These are phyloP conservation scores for Ambrosia trifida DNA, from an alignment of 129 eudicot genomes.

Conservation along the genomic window DNA sequence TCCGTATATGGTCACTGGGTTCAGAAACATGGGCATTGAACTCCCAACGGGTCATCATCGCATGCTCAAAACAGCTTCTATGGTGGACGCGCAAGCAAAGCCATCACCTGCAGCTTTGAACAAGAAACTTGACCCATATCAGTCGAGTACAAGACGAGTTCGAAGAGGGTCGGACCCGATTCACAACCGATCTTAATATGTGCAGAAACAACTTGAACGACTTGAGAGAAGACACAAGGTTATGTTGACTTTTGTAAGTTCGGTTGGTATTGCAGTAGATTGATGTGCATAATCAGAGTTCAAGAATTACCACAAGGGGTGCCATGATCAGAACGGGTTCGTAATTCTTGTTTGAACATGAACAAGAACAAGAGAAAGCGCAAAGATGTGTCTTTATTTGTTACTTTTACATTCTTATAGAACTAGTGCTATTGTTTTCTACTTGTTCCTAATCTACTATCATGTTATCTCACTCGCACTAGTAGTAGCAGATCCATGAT, in stretches of 20 bases:
- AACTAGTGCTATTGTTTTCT: conserved; percentile 35
- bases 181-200: conserved; percentile 68
- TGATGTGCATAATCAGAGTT: conserved; percentile 45
- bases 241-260: conserved; percentile 26
- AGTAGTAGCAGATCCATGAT: not conserved
- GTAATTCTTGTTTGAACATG: conserved; percentile 34
- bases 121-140: conserved; percentile 48
- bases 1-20: conserved; percentile 48
- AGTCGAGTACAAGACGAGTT: conserved; percentile 68
- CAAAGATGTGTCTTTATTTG: conserved; percentile 16
- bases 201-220: conserved; percentile 24
- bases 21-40: conserved; percentile 42
- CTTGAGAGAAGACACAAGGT: conserved; percentile 29
- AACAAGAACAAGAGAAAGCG: conserved; percentile 20
- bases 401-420: conserved; percentile 36
- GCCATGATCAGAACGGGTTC: conserved; percentile 27
- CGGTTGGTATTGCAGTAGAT: conserved; percentile 34
- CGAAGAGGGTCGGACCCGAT: conserved; percentile 92
- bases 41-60: conserved; percentile 32
- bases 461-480: conserved; percentile 4
- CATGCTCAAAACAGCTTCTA: conserved; percentile 35
- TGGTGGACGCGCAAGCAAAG: conserved; percentile 38
- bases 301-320: conserved; percentile 25
- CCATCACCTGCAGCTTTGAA: conserved; percentile 39
- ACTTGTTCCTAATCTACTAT: conserved; percentile 29